Conservation (phyloP, 441 rosid genomes). For the Arabidopsis hybrid region DNA sequence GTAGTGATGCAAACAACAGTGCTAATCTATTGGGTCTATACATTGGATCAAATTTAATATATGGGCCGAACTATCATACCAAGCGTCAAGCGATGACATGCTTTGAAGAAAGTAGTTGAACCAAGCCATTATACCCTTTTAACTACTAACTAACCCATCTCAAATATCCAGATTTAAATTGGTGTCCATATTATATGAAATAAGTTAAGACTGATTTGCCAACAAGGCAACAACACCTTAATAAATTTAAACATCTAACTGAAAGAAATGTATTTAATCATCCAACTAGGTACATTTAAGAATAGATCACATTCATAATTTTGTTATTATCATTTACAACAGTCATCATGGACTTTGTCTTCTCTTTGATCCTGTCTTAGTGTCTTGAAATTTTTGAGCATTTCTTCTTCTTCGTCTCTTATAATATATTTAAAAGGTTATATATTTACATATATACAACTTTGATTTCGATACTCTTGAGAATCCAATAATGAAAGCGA, state of each 20-base stretch:
- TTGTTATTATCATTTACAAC: neutral
- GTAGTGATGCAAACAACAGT: neutral
- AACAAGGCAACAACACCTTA: neutral
- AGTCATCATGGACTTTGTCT: conserved; percentile 14
- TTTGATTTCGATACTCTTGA: conserved; percentile 9
- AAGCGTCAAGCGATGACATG: neutral
- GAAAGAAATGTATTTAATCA: conserved; percentile 18
- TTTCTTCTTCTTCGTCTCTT: neutral
- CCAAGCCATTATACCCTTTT: neutral
- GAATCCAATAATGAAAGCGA: conserved; percentile 34
- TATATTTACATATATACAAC: neutral
- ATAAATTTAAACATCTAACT: neutral
- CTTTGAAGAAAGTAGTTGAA: too few species aligned
- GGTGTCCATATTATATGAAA: conserved; percentile 4
- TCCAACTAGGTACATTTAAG: neutral
- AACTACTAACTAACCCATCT: conserved; percentile 14
- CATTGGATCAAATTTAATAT: neutral
- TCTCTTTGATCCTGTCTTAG: conserved; percentile 27
- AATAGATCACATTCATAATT: neutral
- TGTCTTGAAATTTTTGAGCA: neutral
- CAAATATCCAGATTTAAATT: neutral
- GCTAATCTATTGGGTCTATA: neutral
- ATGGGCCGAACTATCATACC: conserved; percentile 21
- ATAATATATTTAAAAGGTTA: conserved; percentile 3
- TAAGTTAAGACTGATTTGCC: neutral